phyloP scores from a whole-genome alignment of 805 yeast species.

The Lipomyces chichibuensis region DNA sequence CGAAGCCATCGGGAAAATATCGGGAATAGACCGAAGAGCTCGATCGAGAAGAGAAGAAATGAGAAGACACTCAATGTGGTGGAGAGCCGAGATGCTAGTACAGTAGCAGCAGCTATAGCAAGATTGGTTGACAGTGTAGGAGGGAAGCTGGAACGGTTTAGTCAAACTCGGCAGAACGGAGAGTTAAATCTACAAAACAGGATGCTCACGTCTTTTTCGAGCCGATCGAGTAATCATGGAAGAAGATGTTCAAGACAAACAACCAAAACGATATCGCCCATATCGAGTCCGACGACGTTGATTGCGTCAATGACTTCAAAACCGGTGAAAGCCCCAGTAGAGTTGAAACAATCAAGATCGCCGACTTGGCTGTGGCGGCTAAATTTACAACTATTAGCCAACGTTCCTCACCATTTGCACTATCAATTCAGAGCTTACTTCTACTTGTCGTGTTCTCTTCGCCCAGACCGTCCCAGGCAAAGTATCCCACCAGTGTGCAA shows the following conservation, averaged over 20 bases:
- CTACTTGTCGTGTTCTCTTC: constrained; percentile 15
- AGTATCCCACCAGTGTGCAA: constrained; percentile 41
- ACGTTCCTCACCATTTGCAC: background rate
- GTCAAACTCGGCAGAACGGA: background rate
- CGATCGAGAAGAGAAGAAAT: constrained; percentile 73
- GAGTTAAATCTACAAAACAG: background rate
- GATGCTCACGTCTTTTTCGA: constrained; percentile 18
- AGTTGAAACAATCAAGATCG: constrained; percentile 67
- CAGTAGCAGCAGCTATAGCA: constrained; percentile 82
- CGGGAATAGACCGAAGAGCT: constrained; percentile 73
- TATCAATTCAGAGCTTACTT: background rate
- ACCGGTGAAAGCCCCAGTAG: constrained; percentile 85
- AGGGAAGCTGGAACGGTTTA: constrained; percentile 32
- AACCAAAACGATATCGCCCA: constrained; percentile 90
- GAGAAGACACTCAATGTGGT: constrained; percentile 79
- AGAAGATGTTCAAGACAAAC: constrained; percentile 64
- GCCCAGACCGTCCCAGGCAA: constrained; percentile 37
- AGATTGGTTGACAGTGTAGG: constrained; percentile 77
- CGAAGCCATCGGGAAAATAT: constrained; percentile 65
- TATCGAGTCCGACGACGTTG: constrained; percentile 90
- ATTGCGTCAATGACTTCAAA: constrained; percentile 79
- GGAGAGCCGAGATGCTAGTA: constrained; percentile 81
- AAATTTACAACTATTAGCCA: background rate
- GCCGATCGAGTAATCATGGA: constrained; percentile 68
- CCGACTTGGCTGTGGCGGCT: constrained; percentile 53